Base-by-base conservation (phyloP, 306 rosid species). In the Quercus alba region DNA sequence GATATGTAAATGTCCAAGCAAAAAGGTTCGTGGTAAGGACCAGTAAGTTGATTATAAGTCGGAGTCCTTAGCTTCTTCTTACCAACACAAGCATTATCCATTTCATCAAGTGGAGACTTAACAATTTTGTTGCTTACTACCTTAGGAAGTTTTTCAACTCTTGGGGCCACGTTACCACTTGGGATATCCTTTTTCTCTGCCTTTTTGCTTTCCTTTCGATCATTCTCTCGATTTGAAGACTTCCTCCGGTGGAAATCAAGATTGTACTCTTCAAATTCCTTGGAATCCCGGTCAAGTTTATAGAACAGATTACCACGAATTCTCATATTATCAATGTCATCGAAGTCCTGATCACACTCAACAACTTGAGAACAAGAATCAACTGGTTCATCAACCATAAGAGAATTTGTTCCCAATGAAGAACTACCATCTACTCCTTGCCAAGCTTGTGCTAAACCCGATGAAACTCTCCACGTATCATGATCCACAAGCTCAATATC, bases 1-100 rank as follows among this genome's bases (percentile, higher is more conserved):
- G 99, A 95, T 79, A 93, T 83, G 90, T 56, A 95, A 69, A 95
- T 91, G 79, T 95, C 99, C 77, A 93, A 82, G 81, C 96, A 95
- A 85, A 95, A 93, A 1, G 98, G 97, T 85, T 93, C 93, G 8
- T 95, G 97, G 83, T 84, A 95, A 73, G 97, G 97, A 63, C 84
- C 93, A 0, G 97, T 93, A 61, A 91, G 91, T 85, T 91, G 97
- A 82, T 91, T 93, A 78, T 85, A 93, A 23, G 93, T 93, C 18
- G 88, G 90, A 61, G 81, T 84, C 84, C 94, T 90, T 79, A 78
- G 84, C 85, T 86, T 84, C 90, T 87, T 91, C 82, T 85, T 86
- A 78, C 13, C 71, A 56, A 66, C 64, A 85, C 58, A 80, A 25
- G 23, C 3, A 70, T 66, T 61, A 5, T 74, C 80, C 75, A 23